Base-by-base conservation (phyloP, 2,329 filamentous ascomycete species). In the Colletotrichum echinochloae region DNA sequence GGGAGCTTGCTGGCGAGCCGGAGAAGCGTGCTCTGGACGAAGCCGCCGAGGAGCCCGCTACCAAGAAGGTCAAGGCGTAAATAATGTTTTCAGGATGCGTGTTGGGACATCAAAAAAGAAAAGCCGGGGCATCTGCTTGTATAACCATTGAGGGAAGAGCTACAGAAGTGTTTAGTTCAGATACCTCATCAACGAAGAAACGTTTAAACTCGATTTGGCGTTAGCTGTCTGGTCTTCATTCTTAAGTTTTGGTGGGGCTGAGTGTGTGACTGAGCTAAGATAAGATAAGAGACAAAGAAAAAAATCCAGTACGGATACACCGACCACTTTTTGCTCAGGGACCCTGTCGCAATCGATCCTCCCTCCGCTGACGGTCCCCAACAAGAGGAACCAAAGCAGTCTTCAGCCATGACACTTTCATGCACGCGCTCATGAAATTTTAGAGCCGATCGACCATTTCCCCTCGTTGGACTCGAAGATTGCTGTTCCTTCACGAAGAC, bases 51-150 rank as follows among this genome's bases (percentile, higher is more conserved):
- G 71, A 72, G 44, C 69, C 69, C 28, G 69, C 65, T 52, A 57
- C 71, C 41, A 73, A 73, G 69, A 73, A 73, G 65, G 52, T 71
- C 62, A 72, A 72, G 66, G 70, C 67, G 62, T 72, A 71, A 71
- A 59, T 55, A 37, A 48, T 68, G 52, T 63, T 71, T 68, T 59
- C 28, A 39, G 65, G 52, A 71, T 68, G 65, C 59, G 62, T 60
- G 68, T 41, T 41, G 68, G 68, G 68, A 68, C 68, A 63, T 54
- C 64, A 71, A 71, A 70, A 66, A 51, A 39, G n/a, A n/a, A 20
- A 44, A 46, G 9, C 20, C 11, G 59, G 66, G 70, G 52, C 70
- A 72, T 71, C 28, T 71, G 51, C 56, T 67, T 71, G 68, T 71
- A 71, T 51, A 60, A 71, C 62, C 65, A 71, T 68, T 59, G 41